These are phyloP conservation scores for Trametes pubescens DNA, from an alignment of 1,284 basidiomycete genomes.

Conservation along the genomic window DNA sequence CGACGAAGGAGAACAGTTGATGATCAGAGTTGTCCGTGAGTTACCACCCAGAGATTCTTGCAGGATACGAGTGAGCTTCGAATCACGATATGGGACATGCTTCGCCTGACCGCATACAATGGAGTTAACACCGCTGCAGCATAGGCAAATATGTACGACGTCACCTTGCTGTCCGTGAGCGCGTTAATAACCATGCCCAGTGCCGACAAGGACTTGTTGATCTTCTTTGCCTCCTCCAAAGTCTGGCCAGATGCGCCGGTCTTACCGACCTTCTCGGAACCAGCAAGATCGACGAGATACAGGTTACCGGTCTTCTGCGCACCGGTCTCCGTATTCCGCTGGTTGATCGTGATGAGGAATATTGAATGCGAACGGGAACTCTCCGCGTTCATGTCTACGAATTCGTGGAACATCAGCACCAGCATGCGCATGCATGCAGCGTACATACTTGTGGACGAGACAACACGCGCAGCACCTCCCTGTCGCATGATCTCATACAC, in stretches of 20 bases:
- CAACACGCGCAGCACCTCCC: constrained; percentile 90
- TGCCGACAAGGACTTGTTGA: constrained; percentile 98
- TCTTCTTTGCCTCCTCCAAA: constrained; percentile 99
- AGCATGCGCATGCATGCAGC: not conserved
- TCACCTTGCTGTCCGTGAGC: constrained; percentile 93
- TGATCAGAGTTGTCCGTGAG: constrained; percentile 97
- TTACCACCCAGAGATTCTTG: constrained; percentile 99
- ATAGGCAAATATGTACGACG: constrained; percentile 31
- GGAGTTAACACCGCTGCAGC: not conserved
- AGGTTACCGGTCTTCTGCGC: constrained; percentile 97
- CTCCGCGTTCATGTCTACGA: constrained; percentile 99
- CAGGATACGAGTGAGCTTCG: constrained; percentile 98
- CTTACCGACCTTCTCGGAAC: constrained; percentile 99
- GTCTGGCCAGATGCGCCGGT: constrained; percentile 99
- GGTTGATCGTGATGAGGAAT: constrained; percentile 97
- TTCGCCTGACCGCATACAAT: constrained; percentile 70
- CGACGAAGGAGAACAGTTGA: constrained; percentile 97
- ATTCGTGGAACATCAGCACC: constrained; percentile 1
- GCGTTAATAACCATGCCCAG: constrained; percentile 99
- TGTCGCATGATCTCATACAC: constrained; percentile 99
- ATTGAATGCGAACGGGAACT: constrained; percentile 99
- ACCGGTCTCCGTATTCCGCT: constrained; percentile 95
- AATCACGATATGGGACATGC: constrained; percentile 99
- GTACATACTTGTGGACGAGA: constrained; percentile 93
- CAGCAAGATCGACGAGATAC: constrained; percentile 98